Conservation (phyloP, 805 yeast species). For the Starmerella davenportii region DNA sequence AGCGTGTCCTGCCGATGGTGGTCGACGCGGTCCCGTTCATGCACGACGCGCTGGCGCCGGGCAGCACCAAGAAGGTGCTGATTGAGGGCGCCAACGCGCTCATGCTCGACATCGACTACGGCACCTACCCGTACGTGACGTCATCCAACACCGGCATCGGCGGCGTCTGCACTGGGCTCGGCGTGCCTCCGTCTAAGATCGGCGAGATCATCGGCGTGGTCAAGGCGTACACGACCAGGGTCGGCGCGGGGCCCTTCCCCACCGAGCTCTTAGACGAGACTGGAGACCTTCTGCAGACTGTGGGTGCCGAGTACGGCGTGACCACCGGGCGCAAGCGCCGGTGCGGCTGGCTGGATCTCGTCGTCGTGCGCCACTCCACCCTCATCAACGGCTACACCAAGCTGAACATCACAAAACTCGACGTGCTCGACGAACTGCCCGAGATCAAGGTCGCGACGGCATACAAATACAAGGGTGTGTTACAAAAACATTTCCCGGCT, state of each 20-base stretch:
- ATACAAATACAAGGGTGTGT: slow-evolving; percentile 64
- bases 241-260: slow-evolving; percentile 99
- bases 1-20: slow-evolving; percentile 68
- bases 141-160: slow-evolving; percentile 93
- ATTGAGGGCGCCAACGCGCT: slow-evolving; percentile 97
- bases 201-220: slow-evolving; percentile 84
- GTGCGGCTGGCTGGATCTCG: slow-evolving; percentile 97
- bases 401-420: slow-evolving; percentile 84
- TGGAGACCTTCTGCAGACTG: slow-evolving; percentile 73
- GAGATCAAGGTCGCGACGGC: slow-evolving; percentile 78
- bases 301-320: slow-evolving; percentile 94
- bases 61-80: slow-evolving; percentile 53
- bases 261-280: slow-evolving; percentile 79
- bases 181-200: slow-evolving; percentile 78
- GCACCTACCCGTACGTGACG: slow-evolving; percentile 95
- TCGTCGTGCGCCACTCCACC: slow-evolving; percentile 79
- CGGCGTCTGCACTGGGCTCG: slow-evolving; percentile 93
- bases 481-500: slow-evolving; percentile 72
- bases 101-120: slow-evolving; percentile 93
- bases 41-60: slow-evolving; percentile 52
- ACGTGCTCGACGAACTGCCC: slow-evolving; percentile 77
- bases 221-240: slow-evolving; percentile 96
- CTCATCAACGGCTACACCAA: slow-evolving; percentile 88
- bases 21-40: slow-evolving; percentile 73
- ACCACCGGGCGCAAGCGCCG: slow-evolving; percentile 98